phyloP scores from a whole-genome alignment of 306 rosid genomes.

The Mimosa bimucronata region DNA sequence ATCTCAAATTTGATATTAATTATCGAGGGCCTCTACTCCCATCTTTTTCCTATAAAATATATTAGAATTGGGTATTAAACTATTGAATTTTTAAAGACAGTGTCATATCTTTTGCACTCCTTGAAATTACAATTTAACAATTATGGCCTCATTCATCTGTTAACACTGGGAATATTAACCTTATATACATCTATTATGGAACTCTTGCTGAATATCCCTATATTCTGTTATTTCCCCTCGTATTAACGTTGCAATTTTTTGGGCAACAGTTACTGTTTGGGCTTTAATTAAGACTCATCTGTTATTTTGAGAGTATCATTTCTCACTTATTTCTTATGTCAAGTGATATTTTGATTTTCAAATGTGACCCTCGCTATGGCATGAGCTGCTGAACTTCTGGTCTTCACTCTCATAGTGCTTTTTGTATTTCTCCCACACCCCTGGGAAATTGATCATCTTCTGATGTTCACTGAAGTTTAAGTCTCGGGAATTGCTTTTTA shows the following conservation, averaged over 20 bases:
- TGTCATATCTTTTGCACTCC: constrained; percentile 18
- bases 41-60: constrained; percentile 42
- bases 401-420: neutral
- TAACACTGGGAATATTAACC: constrained; percentile 17
- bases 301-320: neutral
- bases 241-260: neutral
- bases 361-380: neutral
- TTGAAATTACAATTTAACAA: neutral
- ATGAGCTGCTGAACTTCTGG: constrained; percentile 3
- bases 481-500: neutral
- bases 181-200: neutral
- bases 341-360: constrained; percentile 5
- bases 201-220: neutral
- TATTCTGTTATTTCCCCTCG: neutral
- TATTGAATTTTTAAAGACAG: constrained; percentile 10
- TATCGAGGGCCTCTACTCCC: constrained; percentile 55
- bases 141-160: constrained; percentile 8
- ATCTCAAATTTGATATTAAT: constrained; percentile 65
- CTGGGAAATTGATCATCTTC: neutral
- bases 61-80: constrained; percentile 26
- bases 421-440: neutral
- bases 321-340: neutral
- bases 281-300: neutral
- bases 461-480: constrained; percentile 4
- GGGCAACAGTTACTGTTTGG: constrained; percentile 1